Evolutionary conservation across 1,284 basidiomycete genomes (phyloP).

Genomic region (Boletus mariae): DNA sequence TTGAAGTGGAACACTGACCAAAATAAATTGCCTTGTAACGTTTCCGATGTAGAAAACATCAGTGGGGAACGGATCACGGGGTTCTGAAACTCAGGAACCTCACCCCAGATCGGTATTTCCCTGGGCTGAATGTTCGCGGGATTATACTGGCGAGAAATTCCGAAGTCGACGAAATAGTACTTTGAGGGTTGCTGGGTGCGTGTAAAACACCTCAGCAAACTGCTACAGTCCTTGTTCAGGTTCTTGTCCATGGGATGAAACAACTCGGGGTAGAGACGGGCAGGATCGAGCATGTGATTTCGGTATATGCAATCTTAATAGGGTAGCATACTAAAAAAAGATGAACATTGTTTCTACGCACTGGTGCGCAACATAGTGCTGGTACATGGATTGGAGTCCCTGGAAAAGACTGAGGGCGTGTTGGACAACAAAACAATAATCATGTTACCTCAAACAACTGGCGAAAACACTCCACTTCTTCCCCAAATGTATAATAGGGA

Average conservation of each 20-base stretch:
- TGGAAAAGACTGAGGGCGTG: neutral
- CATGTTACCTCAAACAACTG: conserved; percentile 37
- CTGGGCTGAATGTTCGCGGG: conserved; percentile 20
- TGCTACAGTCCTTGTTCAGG: neutral
- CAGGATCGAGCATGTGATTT: conserved; percentile 41
- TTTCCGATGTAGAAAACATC: too few species aligned
- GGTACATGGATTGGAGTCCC: conserved; percentile 19
- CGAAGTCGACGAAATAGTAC: conserved; percentile 17
- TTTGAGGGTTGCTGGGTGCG: conserved; percentile 18
- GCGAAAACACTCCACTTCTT: conserved; percentile 33
- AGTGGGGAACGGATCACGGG: too few species aligned
- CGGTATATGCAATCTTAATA: conserved; percentile 36
- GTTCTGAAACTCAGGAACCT: too few species aligned
- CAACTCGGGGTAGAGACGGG: conserved; percentile 20
- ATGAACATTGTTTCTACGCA: neutral
- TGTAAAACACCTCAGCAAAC: conserved; percentile 1
- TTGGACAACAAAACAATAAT: neutral
- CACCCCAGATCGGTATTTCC: conserved; percentile 8
- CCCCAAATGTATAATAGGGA: conserved; percentile 28
- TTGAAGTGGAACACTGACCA: too few species aligned
- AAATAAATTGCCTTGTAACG: too few species aligned
- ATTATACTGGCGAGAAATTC: conserved; percentile 32
- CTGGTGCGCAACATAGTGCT: conserved; percentile 12
- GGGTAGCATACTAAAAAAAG: neutral
- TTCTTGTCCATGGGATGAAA: conserved; percentile 7